Evolutionary conservation across 1,139 yeast species (phyloP).

Genomic region (Sugiyamaella pinicola): DNA sequence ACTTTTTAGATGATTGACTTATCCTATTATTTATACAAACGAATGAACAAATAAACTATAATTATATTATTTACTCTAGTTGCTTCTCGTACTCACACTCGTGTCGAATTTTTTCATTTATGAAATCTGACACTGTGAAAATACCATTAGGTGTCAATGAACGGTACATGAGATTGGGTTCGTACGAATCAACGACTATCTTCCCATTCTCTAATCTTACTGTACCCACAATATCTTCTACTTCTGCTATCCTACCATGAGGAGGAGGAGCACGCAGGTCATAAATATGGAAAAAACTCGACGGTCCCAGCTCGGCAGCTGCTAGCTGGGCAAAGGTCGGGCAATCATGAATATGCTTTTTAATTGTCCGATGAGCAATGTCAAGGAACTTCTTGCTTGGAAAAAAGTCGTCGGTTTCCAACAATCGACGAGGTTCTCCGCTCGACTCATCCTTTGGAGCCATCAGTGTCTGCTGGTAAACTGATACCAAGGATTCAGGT

Average conservation of each 20-base stretch:
- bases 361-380: slow-evolving; percentile 41
- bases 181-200: slow-evolving; percentile 59
- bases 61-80: background rate
- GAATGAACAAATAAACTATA: background rate
- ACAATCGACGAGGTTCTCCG: slow-evolving; percentile 12
- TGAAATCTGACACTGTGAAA: slow-evolving; percentile 56
- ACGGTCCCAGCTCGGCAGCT: slow-evolving; percentile 50
- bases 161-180: slow-evolving; percentile 62
- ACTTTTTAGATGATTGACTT: slow-evolving; percentile 35
- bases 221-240: slow-evolving; percentile 73
- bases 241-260: slow-evolving; percentile 69
- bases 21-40: slow-evolving; percentile 1
- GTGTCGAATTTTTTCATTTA: slow-evolving; percentile 49
- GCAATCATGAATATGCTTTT: slow-evolving; percentile 48
- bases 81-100: slow-evolving; percentile 30
- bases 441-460: background rate
- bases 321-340: slow-evolving; percentile 65
- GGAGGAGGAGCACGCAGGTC: slow-evolving; percentile 70
- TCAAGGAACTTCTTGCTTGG: slow-evolving; percentile 33
- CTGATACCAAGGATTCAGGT: slow-evolving; percentile 25
- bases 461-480: slow-evolving; percentile 21
- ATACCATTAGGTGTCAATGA: slow-evolving; percentile 60
- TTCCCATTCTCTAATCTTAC: slow-evolving; percentile 58
- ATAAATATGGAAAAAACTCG: slow-evolving; percentile 66
- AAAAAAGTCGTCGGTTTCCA: slow-evolving; percentile 20